phyloP scores from a whole-genome alignment of 441 rosid genomes.

The Populus tomentosa region DNA sequence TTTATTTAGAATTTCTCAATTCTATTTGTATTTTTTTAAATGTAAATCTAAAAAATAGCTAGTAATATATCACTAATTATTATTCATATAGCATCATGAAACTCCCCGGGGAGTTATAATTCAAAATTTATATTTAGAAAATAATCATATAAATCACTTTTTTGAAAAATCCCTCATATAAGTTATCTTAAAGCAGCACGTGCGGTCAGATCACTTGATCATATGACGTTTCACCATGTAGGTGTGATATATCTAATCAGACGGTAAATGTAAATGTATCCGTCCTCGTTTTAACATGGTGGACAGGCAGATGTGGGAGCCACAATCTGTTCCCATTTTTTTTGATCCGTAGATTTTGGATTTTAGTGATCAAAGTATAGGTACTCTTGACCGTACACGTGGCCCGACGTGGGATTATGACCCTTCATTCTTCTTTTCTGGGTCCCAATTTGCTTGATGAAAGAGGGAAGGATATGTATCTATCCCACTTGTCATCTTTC shows the following conservation, averaged over 20 bases:
- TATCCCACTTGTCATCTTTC: constrained; percentile 14
- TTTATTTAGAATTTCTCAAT: too few relatives aligned
- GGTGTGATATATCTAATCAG: constrained; percentile 8
- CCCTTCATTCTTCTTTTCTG: constrained; percentile 10
- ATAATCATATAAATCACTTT: neutral
- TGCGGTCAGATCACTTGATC: constrained; percentile 18
- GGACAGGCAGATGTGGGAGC: neutral
- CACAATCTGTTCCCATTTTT: neutral
- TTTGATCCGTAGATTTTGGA: constrained; percentile 16
- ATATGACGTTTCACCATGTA: constrained; percentile 15
- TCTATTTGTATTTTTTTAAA: too few relatives aligned
- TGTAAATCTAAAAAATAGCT: too few relatives aligned
- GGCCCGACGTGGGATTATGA: constrained; percentile 21
- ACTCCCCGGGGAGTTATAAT: too few relatives aligned
- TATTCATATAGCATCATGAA: too few relatives aligned
- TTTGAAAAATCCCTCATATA: neutral
- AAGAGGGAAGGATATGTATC: neutral
- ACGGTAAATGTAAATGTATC: constrained; percentile 5
- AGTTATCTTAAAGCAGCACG: neutral
- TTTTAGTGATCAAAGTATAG: neutral
- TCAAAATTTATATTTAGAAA: neutral
- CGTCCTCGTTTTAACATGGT: neutral
- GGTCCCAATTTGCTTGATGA: constrained; percentile 20
- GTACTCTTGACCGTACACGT: constrained; percentile 30
- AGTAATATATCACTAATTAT: too few relatives aligned